phyloP scores from a whole-genome alignment of 1,139 yeast genomes.

The Nakaseomyces kungkrabaensis region DNA sequence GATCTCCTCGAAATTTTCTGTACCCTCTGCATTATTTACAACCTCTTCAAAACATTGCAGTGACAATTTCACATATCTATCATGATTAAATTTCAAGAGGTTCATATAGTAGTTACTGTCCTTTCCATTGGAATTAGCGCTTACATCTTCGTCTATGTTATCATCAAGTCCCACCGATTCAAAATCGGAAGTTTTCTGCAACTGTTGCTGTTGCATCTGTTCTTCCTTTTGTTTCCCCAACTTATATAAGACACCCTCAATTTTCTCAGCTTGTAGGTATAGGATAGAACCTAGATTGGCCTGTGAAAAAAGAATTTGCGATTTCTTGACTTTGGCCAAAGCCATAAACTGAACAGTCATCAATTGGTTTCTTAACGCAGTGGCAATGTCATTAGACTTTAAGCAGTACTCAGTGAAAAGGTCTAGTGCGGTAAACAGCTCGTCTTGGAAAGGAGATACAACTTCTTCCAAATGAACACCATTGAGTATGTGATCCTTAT shows the following conservation, averaged over 20 bases:
- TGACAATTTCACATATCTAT: conserved; percentile 37
- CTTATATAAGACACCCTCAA: conserved; percentile 39
- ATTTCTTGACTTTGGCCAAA: conserved; percentile 55
- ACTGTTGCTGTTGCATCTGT: not conserved
- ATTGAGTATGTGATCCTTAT: conserved; percentile 9
- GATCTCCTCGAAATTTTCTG: conserved; percentile 53
- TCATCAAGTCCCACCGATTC: not conserved
- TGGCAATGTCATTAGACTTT: conserved; percentile 50
- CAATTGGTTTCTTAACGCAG: conserved; percentile 52
- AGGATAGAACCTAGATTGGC: conserved; percentile 63
- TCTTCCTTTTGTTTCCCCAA: conserved; percentile 9
- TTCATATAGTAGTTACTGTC: conserved; percentile 6
- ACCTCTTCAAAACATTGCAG: conserved; percentile 44
- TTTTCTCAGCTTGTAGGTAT: conserved; percentile 58
- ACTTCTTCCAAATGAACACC: conserved; percentile 20
- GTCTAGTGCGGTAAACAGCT: conserved; percentile 63
- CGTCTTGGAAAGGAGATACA: conserved; percentile 64
- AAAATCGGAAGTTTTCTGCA: not conserved
- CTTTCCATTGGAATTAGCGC: not conserved
- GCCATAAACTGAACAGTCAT: conserved; percentile 66
- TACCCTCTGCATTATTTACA: conserved; percentile 19
- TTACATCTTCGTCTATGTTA: not conserved
- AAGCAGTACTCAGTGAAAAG: conserved; percentile 55
- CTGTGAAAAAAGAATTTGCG: conserved; percentile 52
- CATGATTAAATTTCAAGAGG: conserved; percentile 26